Evolutionary conservation across 108 stramenopile genomes (phyloP).

Genomic region (Nitzschia putrida): DNA sequence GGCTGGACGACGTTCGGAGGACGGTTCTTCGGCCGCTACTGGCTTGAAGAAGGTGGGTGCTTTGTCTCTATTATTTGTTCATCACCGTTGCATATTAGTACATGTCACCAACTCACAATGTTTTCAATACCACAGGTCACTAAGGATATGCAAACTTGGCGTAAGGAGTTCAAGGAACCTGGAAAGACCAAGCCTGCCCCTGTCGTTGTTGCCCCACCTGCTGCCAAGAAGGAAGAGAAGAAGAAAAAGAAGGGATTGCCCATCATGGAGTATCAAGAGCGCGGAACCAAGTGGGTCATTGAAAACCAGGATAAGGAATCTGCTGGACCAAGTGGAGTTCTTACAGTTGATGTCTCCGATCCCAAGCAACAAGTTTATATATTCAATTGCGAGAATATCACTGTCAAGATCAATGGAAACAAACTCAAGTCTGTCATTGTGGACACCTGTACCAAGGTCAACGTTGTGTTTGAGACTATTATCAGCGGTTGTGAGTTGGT

Average conservation of each 20-base stretch:
- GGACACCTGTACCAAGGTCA: conserved; percentile 82
- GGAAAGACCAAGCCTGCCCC: conserved; percentile 21
- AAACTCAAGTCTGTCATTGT: conserved; percentile 92
- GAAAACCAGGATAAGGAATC: conserved; percentile 90
- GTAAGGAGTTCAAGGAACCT: conserved; percentile 87
- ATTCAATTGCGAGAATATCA: conserved; percentile 88
- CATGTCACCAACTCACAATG: neutral
- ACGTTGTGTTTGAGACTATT: conserved; percentile 84
- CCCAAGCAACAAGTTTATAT: conserved; percentile 88
- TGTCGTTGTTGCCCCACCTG: conserved; percentile 18
- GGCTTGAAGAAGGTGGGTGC: conserved; percentile 86
- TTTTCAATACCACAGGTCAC: conserved; percentile 54
- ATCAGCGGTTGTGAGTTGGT: conserved; percentile 92
- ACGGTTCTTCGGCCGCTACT: conserved; percentile 85
- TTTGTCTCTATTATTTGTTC: neutral
- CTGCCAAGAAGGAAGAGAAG: conserved; percentile 29
- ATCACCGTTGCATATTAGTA: neutral
- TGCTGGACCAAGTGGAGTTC: conserved; percentile 58
- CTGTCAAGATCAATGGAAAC: conserved; percentile 83
- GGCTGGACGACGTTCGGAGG: conserved; percentile 59
- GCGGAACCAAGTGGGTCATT: conserved; percentile 91
- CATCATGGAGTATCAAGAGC: conserved; percentile 83
- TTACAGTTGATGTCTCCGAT: conserved; percentile 82
- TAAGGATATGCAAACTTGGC: conserved; percentile 95
- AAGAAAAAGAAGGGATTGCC: conserved; percentile 77